Evolutionary conservation across 371 early-diverging fungal species (phyloP), one percentile per base, ranked within the genome.

Genomic region (Mortierella sp.): DNA sequence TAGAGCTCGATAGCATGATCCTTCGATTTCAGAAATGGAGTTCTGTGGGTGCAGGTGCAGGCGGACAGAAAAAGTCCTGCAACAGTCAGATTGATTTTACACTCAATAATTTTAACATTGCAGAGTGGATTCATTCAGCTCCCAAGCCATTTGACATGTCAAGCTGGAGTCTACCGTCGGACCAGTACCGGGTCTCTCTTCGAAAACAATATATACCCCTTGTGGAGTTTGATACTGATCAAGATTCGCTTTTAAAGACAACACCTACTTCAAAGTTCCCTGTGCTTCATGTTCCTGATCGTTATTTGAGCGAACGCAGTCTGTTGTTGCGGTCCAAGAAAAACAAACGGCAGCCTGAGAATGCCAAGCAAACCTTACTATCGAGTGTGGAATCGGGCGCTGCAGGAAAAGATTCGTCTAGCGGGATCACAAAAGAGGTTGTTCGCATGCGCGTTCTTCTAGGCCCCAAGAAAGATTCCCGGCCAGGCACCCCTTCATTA

Each of bases 1-100:
- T 89, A 11, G 74, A 83, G 12, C 64, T 91, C 20, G 73, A 85
- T 51, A 76, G 84, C 9, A 58, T 87, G 24, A 66, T 86, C 26
- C 65, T 85, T 35, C 72, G 84, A 8, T 68, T 86, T n/a, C 88
- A 87, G 59, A 87, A 75, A 58, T 68, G 77, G 72, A 12, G 72
- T 4, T 35, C 59, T 12, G 28, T 62, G 32, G 37, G 64, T 18
- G 32, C 58, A 5, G 59, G 6, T 28, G 35, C n/a, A 8, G 52
- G 73, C 22, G 71, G 77, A 58, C 68, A 68, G 52, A 68, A 64
- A 45, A 81, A 71, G 30, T 26, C 52, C 2, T 73, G 18, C 35
- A 68, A 69, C 45, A 59, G 77, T 12, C 75, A 68, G 45, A 37
- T 85, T 35, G 75, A 85, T 45, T 72, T 85, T 39, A 66, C 78